Conservation (phyloP, 1,139 yeast genomes). For the Lodderomyces theae region DNA sequence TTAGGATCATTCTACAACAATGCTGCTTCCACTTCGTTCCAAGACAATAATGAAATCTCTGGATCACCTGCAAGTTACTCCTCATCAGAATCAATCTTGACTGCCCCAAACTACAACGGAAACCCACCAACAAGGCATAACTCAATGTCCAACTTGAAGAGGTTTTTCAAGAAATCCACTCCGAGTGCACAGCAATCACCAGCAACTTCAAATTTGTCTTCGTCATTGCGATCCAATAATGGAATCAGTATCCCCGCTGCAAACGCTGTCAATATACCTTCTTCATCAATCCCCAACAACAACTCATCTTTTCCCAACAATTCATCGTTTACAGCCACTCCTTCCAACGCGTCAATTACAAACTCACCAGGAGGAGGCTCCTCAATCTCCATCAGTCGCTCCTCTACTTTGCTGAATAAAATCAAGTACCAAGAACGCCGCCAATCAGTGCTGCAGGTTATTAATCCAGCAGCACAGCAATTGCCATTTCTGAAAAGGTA, state of each 20-base stretch:
- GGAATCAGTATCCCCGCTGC: slow-evolving; percentile 14
- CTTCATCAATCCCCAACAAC: slow-evolving; percentile 12
- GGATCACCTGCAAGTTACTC: slow-evolving; percentile 42
- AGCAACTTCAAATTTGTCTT: slow-evolving; percentile 38
- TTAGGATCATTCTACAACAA: slow-evolving; percentile 47
- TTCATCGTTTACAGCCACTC: slow-evolving; percentile 25
- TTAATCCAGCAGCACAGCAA: slow-evolving; percentile 30
- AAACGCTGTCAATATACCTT: slow-evolving; percentile 13
- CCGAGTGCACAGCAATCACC: slow-evolving; percentile 25
- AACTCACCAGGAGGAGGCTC: slow-evolving; percentile 21
- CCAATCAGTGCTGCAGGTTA: slow-evolving; percentile 35
- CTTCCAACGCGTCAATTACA: slow-evolving; percentile 21
- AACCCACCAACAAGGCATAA: slow-evolving; percentile 46
- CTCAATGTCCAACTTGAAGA: slow-evolving; percentile 71
- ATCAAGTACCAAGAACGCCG: slow-evolving; percentile 37
- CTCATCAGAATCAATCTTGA: slow-evolving; percentile 35
- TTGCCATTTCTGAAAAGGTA: slow-evolving; percentile 71
- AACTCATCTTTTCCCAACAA: slow-evolving; percentile 13
- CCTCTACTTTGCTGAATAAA: slow-evolving; percentile 29
- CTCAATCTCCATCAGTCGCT: slow-evolving; percentile 26
- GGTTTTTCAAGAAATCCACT: slow-evolving; percentile 53
- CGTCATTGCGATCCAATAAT: slow-evolving; percentile 33
- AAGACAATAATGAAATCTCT: slow-evolving; percentile 19
- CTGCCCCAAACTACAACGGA: slow-evolving; percentile 9
- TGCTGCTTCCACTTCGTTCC: slow-evolving; percentile 21